Base-by-base conservation (phyloP, 352 stramenopile species). In the Pythium oligandrum region DNA sequence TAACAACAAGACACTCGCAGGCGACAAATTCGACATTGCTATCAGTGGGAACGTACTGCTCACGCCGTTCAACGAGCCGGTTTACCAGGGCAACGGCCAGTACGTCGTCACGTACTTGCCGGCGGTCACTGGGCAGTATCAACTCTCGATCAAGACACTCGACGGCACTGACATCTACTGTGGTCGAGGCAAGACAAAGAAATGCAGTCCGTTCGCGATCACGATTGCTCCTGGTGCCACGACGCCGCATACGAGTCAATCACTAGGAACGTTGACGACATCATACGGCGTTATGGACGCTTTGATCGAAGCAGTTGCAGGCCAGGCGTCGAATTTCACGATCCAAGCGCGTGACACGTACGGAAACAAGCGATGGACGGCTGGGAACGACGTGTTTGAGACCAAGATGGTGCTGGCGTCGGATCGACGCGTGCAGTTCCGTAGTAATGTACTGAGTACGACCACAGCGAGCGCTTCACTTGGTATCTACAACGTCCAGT, bases 271-370 rank as follows among this genome's bases (percentile, higher is more conserved):
- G 44, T 64, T 56, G 10, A 66, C 64, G 4, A 70, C 76, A 0
- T 73, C 66, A 0, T 88, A 86, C 31, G 77, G 76, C 26, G 69
- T 79, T 1, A 71, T 98, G 37, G 86, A 98, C 55, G 81, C 75
- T 32, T 61, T 98, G 31, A 66, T 96, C 9, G 90, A 98, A 72
- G 93, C 89, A 4, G 85, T 97, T 5, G 93, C 94, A 9, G 96
- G 96, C 4, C 78, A 91, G 8, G 88, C 89, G 7, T 87, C 88
- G 4, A 96, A 92, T 60, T 97, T 98, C 60, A 95, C 87, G n/a
- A 96, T 98, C 48, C 93, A 98, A 61, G 81, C 95, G 2, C 95
- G 96, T 37, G 96, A 99, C 64, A 93, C 91, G 1, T 98, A 97
- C 65, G 78, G 74, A 2, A 99, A 99, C 57, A 68, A 30, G 32